These are phyloP conservation scores for Cladochytrium replicatum DNA, from an alignment of 192 early-diverging fungal genomes.

Conservation along the genomic window DNA sequence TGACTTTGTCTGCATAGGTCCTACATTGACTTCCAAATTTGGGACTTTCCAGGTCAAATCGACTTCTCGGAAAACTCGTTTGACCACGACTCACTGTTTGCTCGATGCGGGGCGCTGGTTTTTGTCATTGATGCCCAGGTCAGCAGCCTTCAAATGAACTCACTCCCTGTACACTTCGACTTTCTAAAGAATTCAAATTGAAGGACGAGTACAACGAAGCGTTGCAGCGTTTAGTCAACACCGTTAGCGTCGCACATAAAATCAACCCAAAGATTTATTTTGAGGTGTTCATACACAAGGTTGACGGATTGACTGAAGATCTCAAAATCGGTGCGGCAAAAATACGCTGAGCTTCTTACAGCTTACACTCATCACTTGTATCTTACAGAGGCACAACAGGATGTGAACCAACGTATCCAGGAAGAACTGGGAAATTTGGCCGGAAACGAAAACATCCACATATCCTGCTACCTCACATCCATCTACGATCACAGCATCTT, in stretches of 20 bases:
- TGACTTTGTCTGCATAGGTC: constrained; percentile 40
- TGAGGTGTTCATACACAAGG: constrained; percentile 95
- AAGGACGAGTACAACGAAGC: constrained; percentile 78
- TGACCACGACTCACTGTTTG: constrained; percentile 20
- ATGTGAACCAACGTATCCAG: constrained; percentile 82
- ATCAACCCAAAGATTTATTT: constrained; percentile 78
- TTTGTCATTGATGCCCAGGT: constrained; percentile 95
- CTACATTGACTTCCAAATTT: constrained; percentile 77
- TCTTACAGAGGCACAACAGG: constrained; percentile 79
- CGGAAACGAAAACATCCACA: constrained; percentile 58
- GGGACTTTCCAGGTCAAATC: constrained; percentile 87
- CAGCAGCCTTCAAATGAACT: constrained; percentile 5
- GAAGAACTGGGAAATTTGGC: constrained; percentile 76
- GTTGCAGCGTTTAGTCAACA: constrained; percentile 59
- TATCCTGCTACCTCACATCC: constrained; percentile 80
- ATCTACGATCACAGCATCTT: constrained; percentile 92
- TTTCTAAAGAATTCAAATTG: not conserved
- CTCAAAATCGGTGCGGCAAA: constrained; percentile 70
- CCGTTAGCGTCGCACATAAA: constrained; percentile 62
- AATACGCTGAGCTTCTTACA: not conserved
- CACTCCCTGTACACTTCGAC: not conserved
- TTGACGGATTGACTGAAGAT: constrained; percentile 91
- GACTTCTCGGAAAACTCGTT: constrained; percentile 60
- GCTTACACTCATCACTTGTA: not conserved
- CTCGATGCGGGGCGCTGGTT: constrained; percentile 56